These are phyloP conservation scores for Cladorrhinum samala DNA, from an alignment of 495 filamentous ascomycete species.

Conservation along the genomic window DNA sequence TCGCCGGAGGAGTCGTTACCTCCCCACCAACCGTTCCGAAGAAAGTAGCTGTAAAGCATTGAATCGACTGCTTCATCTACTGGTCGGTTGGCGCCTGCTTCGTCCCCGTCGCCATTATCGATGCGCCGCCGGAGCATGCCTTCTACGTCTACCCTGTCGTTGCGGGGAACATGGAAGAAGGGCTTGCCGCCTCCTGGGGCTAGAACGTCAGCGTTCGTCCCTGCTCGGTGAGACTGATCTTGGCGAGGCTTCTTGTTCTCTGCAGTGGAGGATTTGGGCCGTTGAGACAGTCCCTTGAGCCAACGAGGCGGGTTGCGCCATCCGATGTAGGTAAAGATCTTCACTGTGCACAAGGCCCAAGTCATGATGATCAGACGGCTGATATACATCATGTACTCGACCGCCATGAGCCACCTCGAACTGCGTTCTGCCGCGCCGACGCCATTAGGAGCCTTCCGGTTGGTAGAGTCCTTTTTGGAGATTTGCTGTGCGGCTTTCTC, in stretches of 20 bases:
- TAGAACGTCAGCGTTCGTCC: conserved; percentile 11
- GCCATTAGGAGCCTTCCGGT: conserved; percentile 48
- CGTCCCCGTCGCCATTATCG: conserved; percentile 15
- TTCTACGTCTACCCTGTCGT: conserved; percentile 70
- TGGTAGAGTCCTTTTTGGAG: conserved; percentile 38
- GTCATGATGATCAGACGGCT: conserved; percentile 58
- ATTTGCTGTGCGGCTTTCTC: conserved; percentile 55
- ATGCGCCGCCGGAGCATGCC: conserved; percentile 59
- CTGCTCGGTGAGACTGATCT: background rate
- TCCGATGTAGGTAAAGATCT: conserved; percentile 52
- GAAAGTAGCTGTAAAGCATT: conserved; percentile 75
- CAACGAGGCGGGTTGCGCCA: conserved; percentile 57
- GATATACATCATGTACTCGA: conserved; percentile 69
- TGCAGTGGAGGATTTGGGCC: conserved; percentile 28
- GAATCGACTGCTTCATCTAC: conserved; percentile 61
- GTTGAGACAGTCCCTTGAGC: conserved; percentile 48
- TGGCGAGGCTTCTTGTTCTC: conserved; percentile 41
- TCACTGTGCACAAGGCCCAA: conserved; percentile 49
- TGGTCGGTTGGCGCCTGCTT: no score
- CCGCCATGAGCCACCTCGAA: conserved; percentile 63
- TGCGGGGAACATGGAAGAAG: conserved; percentile 49
- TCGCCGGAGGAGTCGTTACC: conserved; percentile 69
- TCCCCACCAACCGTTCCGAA: conserved; percentile 73
- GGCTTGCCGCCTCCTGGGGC: conserved; percentile 39
- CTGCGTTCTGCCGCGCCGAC: conserved; percentile 71